Evolutionary conservation across 768 basidiomycete genomes (phyloP), one percentile per base, ranked within the genome.

Genomic region (Amanita fuliginea): DNA sequence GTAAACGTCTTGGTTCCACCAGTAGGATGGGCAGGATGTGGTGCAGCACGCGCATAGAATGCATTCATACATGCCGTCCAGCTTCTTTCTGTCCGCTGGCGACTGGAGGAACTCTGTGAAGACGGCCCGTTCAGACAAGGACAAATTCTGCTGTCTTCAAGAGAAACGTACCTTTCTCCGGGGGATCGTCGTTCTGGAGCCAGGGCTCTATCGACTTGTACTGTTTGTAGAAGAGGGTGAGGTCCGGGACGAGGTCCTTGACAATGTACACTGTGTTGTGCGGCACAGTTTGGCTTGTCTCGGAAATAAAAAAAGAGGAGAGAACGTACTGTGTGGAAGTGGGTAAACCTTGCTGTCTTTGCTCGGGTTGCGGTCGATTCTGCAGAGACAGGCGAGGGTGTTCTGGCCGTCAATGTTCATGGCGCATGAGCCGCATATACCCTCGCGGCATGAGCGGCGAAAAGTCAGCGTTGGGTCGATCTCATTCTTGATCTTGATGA

Each of bases 1-100:
- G 67, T 99, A 99, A 66, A 92, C 87, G 62, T 97, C 93, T 68
- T 93, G 91, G 70, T 97, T 98, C 95, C 95, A 98, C 95, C 95
- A 97, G 69, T 98, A 96, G 26, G 84, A 87, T 3, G 95, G 95
- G 76, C 95, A 99, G 39, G 87, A 88, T 0, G 95, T 98, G 37
- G 93, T 93, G 72, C 95, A 99, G 70, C 96, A 97, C 2, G 95
- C 91, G 60, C 91, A 94, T 50, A 94, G 80, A 55, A 95, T 97
- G 66, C 94, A 94, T 66, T 97, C 96, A 72, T 98, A 99, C 72
- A 98, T 80, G 43, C 94, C 93, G 57, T 88, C 95, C 14, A 99
- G 82, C 68, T 97, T 98, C 75, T 80, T 81, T 61, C 95, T 81
- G 62, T 99, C 92, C 58, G 90, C 94, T 21, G 68, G 79, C 9